Evolutionary conservation across 257 asterid genomes (phyloP), one percentile per base, ranked within the genome.

Genomic region (Nicotiana tabacum): DNA sequence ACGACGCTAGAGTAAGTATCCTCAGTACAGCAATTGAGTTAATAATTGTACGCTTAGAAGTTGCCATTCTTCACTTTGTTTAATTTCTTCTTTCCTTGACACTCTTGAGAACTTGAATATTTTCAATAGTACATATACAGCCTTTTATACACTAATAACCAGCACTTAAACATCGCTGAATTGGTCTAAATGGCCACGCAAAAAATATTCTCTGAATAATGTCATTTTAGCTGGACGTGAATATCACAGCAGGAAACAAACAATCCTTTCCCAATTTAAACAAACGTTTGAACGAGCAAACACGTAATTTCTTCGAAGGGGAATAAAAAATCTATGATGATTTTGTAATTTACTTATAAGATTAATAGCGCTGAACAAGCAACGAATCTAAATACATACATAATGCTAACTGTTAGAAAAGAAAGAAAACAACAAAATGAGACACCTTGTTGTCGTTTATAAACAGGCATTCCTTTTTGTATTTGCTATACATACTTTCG

Each of bases 1-100:
- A 85, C 2, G 80, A 66, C 24, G 86, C 57, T 10, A 92, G 88
- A 74, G 89, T 86, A 9, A 91, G 74, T 16, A 91, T 84, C 85
- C 96, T 87, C 61, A 89, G 32, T 0, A 62, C 51, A 8, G 87
- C 60, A 18, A 85, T 67, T 11, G 88, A 82, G 3, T 72, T 48
- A 2, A 88, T 67, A 37, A 84, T 78, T 58, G 53, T 70, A 32
- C 58, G 48, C 13, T 81, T 66, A 81, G 72, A 13, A 6, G 9
- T 30, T 30, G 57, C 60, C 82, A 57, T 51, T 81, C 46, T 35
- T 0, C 18, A 39, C 33, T 62, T 37, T 16, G 30, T 56, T 21
- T 16, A 7, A 2, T 79, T 62, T 62, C 24, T 37, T 37, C 9
- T 80, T 61, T 15, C 1, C 43, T 66, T 61, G 24, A n/a, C 18